A percentile compares a stretch with the other conserved stretches of the same genome.
Evolutionary conservation across 1,284 basidiomycete species (phyloP).

Genomic region (Calocybe gambosa): DNA sequence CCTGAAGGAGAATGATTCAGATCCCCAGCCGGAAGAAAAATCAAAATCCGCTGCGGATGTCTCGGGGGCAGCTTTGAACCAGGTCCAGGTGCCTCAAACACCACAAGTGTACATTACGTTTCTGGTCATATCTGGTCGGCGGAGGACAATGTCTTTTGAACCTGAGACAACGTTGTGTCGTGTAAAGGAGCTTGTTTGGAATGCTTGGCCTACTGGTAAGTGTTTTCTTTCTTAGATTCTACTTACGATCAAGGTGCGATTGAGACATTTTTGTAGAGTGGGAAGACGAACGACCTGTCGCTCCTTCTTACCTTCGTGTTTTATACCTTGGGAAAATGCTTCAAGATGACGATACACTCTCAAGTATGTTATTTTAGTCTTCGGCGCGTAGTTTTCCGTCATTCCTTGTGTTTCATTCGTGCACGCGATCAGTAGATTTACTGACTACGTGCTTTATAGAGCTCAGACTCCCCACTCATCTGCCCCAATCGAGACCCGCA

Average conservation of each 20-base stretch:
- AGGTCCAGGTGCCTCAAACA: slow-evolving; percentile 39
- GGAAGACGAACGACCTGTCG: slow-evolving; percentile 75
- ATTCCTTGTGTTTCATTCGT: not conserved
- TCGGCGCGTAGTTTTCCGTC: no score
- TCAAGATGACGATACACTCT: slow-evolving; percentile 75
- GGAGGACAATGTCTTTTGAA: slow-evolving; percentile 73
- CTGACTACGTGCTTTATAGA: slow-evolving; percentile 26
- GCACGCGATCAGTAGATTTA: slow-evolving; percentile 1
- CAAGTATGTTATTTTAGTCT: slow-evolving; percentile 42
- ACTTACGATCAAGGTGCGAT: not conserved
- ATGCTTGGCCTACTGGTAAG: slow-evolving; percentile 72
- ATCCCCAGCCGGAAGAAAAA: slow-evolving; percentile 6
- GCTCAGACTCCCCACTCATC: slow-evolving; percentile 43
- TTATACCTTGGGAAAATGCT: slow-evolving; percentile 80
- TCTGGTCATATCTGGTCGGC: slow-evolving; percentile 67
- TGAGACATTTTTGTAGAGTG: slow-evolving; percentile 46
- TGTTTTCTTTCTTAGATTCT: slow-evolving; percentile 2
- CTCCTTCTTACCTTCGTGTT: slow-evolving; percentile 73
- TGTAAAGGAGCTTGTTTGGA: slow-evolving; percentile 83
- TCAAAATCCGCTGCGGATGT: not conserved
- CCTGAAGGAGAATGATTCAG: not conserved
- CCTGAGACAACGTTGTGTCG: slow-evolving; percentile 73
- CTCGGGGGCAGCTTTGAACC: not conserved
- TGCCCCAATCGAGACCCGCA: slow-evolving; percentile 26
- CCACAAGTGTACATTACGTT: slow-evolving; percentile 70